Percentiles rank a stretch among this genome's conserved stretches.
Evolutionary conservation across 148 eudicot genomes (phyloP).

Genomic region (Cornus florida): DNA sequence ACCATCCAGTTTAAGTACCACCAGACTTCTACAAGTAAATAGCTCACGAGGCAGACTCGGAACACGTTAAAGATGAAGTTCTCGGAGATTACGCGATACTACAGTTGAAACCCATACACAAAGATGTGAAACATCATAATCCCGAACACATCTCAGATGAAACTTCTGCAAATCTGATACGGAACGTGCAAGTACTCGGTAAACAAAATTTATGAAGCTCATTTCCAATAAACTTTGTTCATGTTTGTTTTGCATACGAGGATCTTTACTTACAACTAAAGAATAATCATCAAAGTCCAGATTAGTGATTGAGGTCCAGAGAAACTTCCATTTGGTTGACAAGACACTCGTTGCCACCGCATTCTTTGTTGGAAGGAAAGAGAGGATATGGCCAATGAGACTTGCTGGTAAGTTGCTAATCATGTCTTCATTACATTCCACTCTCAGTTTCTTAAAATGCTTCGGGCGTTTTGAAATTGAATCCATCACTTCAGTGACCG

Average conservation of each 20-base stretch:
- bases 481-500: not conserved
- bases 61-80: not conserved
- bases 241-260: too few species aligned
- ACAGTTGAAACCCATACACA: slow-evolving; percentile 6
- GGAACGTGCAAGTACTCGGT: not conserved
- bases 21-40: not conserved
- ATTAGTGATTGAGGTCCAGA: slow-evolving; percentile 8
- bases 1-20: slow-evolving; percentile 9
- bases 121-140: not conserved
- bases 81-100: not conserved
- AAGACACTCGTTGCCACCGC: slow-evolving; percentile 4
- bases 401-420: slow-evolving; percentile 8
- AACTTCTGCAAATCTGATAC: slow-evolving; percentile 3
- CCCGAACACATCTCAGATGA: slow-evolving; percentile 5
- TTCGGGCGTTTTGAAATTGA: slow-evolving; percentile 3
- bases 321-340: slow-evolving; percentile 9
- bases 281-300: slow-evolving; percentile 7
- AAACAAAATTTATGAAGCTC: not conserved
- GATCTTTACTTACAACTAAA: too few species aligned
- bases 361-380: slow-evolving; percentile 20
- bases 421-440: not conserved
- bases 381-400: slow-evolving; percentile 8
- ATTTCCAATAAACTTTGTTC: too few species aligned
- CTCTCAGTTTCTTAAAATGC: not conserved
- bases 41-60: not conserved